Conservation (phyloP, 257 asterid genomes). For the Rubia yunnanensis region DNA sequence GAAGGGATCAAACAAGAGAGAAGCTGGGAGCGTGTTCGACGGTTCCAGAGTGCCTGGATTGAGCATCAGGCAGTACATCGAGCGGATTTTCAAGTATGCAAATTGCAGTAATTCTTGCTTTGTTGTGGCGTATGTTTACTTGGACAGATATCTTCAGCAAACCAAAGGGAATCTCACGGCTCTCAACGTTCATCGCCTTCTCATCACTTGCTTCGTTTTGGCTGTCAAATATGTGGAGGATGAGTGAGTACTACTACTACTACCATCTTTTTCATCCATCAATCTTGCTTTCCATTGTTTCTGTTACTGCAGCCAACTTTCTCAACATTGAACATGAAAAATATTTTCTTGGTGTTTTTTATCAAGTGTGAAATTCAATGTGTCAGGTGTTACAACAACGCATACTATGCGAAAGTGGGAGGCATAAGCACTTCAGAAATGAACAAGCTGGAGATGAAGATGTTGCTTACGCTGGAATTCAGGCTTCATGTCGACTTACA, state of each 20-base stretch:
- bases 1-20: constrained; percentile 20
- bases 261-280: background rate
- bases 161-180: constrained; percentile 20
- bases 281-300: background rate
- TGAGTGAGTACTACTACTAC: constrained; percentile 17
- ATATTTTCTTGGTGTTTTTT: background rate
- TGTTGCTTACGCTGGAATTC: constrained; percentile 25
- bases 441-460: constrained; percentile 36
- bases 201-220: constrained; percentile 26
- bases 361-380: background rate
- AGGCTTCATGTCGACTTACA: constrained; percentile 21
- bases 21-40: constrained; percentile 17
- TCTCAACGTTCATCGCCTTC: constrained; percentile 35
- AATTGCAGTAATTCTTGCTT: constrained; percentile 34
- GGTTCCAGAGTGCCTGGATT: constrained; percentile 32
- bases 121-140: constrained; percentile 33
- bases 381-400: constrained; percentile 34
- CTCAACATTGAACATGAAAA: background rate
- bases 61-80: constrained; percentile 30
- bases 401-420: constrained; percentile 38
- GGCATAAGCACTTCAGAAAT: constrained; percentile 32
- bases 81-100: constrained; percentile 36
- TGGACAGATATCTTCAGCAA: constrained; percentile 28
- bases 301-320: background rate
- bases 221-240: constrained; percentile 38